Percentiles rank a stretch among this genome's conserved stretches.
Conservation (phyloP, 164 flowering plant species). For the Echeveria elegans region DNA sequence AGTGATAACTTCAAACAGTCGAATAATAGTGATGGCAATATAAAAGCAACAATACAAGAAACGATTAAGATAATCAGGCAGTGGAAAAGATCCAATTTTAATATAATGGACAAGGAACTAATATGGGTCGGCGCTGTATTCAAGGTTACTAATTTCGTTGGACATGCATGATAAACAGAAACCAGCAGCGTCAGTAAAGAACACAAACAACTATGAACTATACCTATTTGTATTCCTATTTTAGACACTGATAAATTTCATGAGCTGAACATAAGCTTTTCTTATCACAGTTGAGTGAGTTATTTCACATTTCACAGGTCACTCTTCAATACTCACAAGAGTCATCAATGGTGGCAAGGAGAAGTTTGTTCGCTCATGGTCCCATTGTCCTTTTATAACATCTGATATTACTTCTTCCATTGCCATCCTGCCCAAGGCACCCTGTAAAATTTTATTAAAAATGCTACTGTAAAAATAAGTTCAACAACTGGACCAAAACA, state of each 20-base stretch:
- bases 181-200: background rate
- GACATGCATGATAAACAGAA: background rate
- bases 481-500: background rate
- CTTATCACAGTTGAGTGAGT: background rate
- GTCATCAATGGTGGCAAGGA: conserved; percentile 91
- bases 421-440: conserved; percentile 34
- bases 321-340: conserved; percentile 46
- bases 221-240: background rate
- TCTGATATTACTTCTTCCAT: conserved; percentile 45
- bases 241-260: background rate
- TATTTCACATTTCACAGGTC: background rate
- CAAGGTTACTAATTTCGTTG: background rate
- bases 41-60: too few relatives aligned
- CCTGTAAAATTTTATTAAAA: conserved; percentile 28
- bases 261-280: background rate
- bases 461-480: background rate
- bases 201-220: background rate
- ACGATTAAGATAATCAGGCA: too few relatives aligned
- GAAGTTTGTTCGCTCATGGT: conserved; percentile 78
- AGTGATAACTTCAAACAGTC: background rate
- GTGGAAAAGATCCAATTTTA: background rate
- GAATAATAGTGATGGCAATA: too few relatives aligned
- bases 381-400: conserved; percentile 74
- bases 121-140: too few relatives aligned
- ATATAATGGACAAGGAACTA: background rate